These are phyloP conservation scores for Claviceps africana DNA, from an alignment of 2,329 filamentous ascomycete species.

Conservation along the genomic window DNA sequence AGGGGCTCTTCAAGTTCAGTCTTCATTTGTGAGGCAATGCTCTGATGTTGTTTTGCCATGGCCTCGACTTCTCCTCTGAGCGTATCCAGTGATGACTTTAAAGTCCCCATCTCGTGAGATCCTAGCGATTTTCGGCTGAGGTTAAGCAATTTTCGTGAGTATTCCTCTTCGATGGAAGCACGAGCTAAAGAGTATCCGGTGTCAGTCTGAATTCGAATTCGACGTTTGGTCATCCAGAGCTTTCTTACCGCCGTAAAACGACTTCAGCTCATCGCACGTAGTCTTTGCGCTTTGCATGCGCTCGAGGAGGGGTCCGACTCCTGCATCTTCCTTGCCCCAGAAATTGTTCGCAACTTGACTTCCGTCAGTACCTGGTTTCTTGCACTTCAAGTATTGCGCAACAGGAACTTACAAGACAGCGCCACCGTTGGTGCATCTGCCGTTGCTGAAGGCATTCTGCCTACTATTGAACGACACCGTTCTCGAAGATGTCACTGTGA, in stretches of 20 bases:
- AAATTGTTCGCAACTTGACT: slow-evolving; percentile 89
- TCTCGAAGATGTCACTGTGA: not conserved
- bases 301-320: slow-evolving; percentile 77
- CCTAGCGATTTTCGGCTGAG: slow-evolving; percentile 81
- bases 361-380: not conserved
- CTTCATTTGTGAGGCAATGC: slow-evolving; percentile 88
- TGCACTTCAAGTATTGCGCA: not conserved
- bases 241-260: slow-evolving; percentile 67
- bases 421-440: slow-evolving; percentile 50
- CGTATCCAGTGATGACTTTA: slow-evolving; percentile 74
- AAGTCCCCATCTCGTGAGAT: slow-evolving; percentile 70
- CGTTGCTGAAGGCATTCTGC: slow-evolving; percentile 45
- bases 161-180: slow-evolving; percentile 91
- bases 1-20: slow-evolving; percentile 89
- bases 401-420: slow-evolving; percentile 44
- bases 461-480: slow-evolving; percentile 4
- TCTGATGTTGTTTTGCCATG: slow-evolving; percentile 87
- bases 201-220: not conserved
- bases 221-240: not conserved
- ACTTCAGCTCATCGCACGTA: slow-evolving; percentile 83
- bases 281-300: slow-evolving; percentile 92
- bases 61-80: slow-evolving; percentile 79
- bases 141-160: slow-evolving; percentile 73
- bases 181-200: slow-evolving; percentile 42
- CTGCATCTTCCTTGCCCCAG: slow-evolving; percentile 98